Base-by-base conservation (phyloP, 139 green algal genomes). In the Chlorella sorokiniana region DNA sequence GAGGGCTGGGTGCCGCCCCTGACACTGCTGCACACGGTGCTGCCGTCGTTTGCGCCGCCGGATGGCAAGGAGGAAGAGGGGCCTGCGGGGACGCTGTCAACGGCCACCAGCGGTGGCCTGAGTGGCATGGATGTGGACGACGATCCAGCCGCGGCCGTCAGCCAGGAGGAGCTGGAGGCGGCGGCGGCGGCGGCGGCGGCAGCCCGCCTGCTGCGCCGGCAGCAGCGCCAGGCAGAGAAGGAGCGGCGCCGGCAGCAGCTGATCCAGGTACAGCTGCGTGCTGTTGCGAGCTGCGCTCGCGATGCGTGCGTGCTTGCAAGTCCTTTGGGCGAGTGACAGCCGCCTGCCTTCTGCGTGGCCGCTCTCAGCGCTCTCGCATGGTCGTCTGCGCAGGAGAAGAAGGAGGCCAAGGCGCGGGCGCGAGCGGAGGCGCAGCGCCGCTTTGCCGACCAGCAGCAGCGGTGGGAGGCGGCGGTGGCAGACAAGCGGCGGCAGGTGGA, bases 391-490 rank as follows among this genome's bases (percentile, higher is more conserved):
- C 76, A 87, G 65, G 76, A 79, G 11, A 45, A 74, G 75, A 69
- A 69, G 38, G 64, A 63, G 18, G 83, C 76, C 27, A 79, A 87
- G 76, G 52, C 63, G 23, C 48, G 54, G 1, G 64, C 64, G 6
- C 29, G 33, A 0, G 76, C 75, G 7, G 83, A 87, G 38, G 76
- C 80, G 52, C 48, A 40, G 38, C 35, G 54, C 11, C 76, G 76
- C 29, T 87, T 73, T 51, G 83, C 75, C 9, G 76, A 87, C 37
- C 64, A 73, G 64, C 45, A 75, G 40, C 45, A 63, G 35, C 63
- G 63, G 1, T 87, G 83, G 83, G 37, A 87, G 64, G 64, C 68
- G 38, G 74, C 75, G 40, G 64, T 87, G 61, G 69, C n/a, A 10
- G 76, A 87, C 65, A 78, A 67, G 45, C 38, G 74, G 73, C 27